Evolutionary conservation across 768 basidiomycete genomes (phyloP).

Genomic region (Boletales sp.): DNA sequence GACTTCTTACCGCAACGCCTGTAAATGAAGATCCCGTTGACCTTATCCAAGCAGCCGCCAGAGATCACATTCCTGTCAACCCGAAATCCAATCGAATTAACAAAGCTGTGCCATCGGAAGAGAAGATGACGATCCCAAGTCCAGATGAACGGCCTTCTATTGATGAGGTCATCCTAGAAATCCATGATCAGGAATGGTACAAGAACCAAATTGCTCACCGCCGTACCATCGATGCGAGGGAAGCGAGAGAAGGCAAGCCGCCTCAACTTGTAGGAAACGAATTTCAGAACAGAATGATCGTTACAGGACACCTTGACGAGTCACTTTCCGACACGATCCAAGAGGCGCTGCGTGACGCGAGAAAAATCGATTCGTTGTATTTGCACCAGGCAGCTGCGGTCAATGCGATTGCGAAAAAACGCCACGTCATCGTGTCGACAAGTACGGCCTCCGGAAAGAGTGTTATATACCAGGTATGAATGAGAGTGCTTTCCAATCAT

Average conservation of each 20-base stretch:
- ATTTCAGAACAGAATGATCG: not conserved
- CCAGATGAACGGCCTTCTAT: conserved; percentile 56
- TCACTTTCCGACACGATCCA: conserved; percentile 56
- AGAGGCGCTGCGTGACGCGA: conserved; percentile 52
- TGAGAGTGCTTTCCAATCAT: not conserved
- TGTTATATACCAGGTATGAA: conserved; percentile 74
- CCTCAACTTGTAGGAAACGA: not conserved
- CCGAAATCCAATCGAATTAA: conserved; percentile 30
- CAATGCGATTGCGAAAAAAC: conserved; percentile 50
- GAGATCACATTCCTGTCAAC: conserved; percentile 68
- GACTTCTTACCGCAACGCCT: conserved; percentile 55
- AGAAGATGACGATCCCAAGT: conserved; percentile 31
- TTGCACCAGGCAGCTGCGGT: conserved; percentile 71
- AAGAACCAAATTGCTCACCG: conserved; percentile 61
- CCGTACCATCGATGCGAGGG: conserved; percentile 50
- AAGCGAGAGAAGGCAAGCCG: conserved; percentile 46
- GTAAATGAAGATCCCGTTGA: conserved; percentile 54
- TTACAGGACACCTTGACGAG: conserved; percentile 45
- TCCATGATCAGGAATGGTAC: conserved; percentile 63
- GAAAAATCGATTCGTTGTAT: conserved; percentile 65
- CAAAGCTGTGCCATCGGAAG: not conserved
- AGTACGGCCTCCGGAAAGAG: conserved; percentile 90
- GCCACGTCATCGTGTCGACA: conserved; percentile 83
- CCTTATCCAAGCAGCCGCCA: conserved; percentile 63
- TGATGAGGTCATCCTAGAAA: conserved; percentile 51